Evolutionary conservation across 2,329 filamentous ascomycete genomes (phyloP).

Genomic region (Colletotrichum karsti): DNA sequence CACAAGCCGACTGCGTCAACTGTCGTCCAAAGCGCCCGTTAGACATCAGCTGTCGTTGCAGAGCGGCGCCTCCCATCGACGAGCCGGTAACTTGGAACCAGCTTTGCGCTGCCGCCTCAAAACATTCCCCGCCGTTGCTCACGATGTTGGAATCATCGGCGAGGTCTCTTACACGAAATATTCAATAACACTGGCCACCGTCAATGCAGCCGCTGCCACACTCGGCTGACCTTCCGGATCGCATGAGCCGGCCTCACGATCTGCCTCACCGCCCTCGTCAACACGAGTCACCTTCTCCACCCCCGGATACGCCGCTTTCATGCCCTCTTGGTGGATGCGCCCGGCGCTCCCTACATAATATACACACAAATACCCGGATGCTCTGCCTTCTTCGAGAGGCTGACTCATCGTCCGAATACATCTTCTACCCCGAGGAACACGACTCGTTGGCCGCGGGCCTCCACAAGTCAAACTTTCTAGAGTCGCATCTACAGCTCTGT

Average conservation of each 20-base stretch:
- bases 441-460: background rate
- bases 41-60: background rate
- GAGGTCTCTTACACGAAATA: background rate
- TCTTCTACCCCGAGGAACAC: background rate
- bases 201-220: background rate
- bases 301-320: constrained; percentile 1
- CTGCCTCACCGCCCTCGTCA: background rate
- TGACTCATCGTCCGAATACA: constrained; percentile 1
- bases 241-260: background rate
- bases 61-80: background rate
- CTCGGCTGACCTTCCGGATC: background rate
- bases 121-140: background rate
- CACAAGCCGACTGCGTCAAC: background rate
- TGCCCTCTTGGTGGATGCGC: background rate
- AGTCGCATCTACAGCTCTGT: background rate
- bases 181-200: background rate
- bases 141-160: background rate
- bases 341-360: background rate
- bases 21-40: background rate
- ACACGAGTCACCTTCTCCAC: background rate
- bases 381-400: background rate
- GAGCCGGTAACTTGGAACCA: background rate
- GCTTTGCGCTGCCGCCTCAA: background rate
- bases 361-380: background rate
- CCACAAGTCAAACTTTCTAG: constrained; percentile 2